These are phyloP conservation scores for Apophysomyces variabilis DNA, from an alignment of 371 early-diverging fungal species.

Conservation along the genomic window DNA sequence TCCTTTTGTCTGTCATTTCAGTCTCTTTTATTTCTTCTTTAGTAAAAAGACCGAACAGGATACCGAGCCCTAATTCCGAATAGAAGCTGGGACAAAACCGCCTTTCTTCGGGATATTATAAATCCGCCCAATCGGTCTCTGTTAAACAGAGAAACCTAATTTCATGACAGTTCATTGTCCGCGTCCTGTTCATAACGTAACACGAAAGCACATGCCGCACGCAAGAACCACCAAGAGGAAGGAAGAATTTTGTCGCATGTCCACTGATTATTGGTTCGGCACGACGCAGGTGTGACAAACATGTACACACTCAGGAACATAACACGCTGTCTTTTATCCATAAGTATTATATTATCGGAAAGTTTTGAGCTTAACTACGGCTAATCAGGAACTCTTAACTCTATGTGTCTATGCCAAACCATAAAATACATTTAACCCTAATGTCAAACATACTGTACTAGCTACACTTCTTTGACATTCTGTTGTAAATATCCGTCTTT, in stretches of 20 bases:
- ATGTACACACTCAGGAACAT: too few species aligned
- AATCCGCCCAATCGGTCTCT: not conserved
- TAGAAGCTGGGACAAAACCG: not conserved
- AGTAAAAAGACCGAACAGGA: not conserved
- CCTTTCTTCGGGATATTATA: not conserved
- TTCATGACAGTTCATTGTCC: not conserved
- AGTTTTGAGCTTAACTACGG: too few species aligned
- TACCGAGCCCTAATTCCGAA: not conserved
- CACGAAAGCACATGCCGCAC: not conserved
- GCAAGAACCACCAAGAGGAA: not conserved
- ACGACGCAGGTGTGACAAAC: not conserved
- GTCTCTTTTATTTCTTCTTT: not conserved
- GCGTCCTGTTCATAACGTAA: not conserved
- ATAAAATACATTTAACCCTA: too few species aligned
- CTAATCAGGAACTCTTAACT: too few species aligned
- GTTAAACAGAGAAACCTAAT: not conserved
- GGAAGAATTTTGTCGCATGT: constrained; percentile 1
- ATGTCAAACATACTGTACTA: not conserved
- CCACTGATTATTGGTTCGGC: not conserved
- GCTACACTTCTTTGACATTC: not conserved
- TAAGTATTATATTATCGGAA: too few species aligned
- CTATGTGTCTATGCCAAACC: too few species aligned
- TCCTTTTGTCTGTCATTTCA: too few species aligned
- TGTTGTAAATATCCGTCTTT: not conserved
- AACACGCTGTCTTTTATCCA: too few species aligned